A percentile compares a stretch with the other conserved stretches of the same genome.
Conservation (phyloP, 139 green algal species). For the Choricystis sp. region DNA sequence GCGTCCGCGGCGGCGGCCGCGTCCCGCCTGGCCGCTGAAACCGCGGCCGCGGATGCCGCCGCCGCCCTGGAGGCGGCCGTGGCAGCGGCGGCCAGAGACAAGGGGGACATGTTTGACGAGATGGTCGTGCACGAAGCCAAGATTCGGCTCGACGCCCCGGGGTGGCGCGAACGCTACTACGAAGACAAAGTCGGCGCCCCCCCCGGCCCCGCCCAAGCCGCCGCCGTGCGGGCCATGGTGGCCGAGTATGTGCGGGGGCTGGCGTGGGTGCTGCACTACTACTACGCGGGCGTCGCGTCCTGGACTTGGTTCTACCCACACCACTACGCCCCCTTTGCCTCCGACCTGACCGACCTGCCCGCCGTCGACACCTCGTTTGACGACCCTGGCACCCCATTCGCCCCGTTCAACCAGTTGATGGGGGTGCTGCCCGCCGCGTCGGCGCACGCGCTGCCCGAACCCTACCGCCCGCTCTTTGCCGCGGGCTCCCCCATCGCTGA, state of each 20-base stretch:
- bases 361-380: constrained; percentile 60
- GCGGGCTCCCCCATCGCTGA: constrained; percentile 81
- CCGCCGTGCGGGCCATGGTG: constrained; percentile 42
- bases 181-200: constrained; percentile 26
- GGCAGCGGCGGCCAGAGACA: constrained; percentile 52
- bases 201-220: constrained; percentile 5
- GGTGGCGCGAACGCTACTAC: constrained; percentile 89
- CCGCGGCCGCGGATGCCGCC: background rate
- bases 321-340: constrained; percentile 99
- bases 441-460: constrained; percentile 56
- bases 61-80: constrained; percentile 7
- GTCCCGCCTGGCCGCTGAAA: background rate
- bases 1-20: background rate
- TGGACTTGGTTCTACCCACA: constrained; percentile 89
- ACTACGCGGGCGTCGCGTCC: constrained; percentile 65
- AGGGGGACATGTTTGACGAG: constrained; percentile 66
- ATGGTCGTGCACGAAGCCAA: constrained; percentile 57
- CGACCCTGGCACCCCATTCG: constrained; percentile 74
- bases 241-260: constrained; percentile 78
- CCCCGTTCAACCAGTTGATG: constrained; percentile 97
- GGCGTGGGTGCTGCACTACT: constrained; percentile 92
- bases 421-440: constrained; percentile 83
- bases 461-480: constrained; percentile 59
- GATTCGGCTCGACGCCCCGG: constrained; percentile 72
- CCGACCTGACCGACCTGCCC: constrained; percentile 55